These are phyloP conservation scores for Trichoderma asperelloides DNA, from an alignment of 495 filamentous ascomycete genomes.

Conservation along the genomic window DNA sequence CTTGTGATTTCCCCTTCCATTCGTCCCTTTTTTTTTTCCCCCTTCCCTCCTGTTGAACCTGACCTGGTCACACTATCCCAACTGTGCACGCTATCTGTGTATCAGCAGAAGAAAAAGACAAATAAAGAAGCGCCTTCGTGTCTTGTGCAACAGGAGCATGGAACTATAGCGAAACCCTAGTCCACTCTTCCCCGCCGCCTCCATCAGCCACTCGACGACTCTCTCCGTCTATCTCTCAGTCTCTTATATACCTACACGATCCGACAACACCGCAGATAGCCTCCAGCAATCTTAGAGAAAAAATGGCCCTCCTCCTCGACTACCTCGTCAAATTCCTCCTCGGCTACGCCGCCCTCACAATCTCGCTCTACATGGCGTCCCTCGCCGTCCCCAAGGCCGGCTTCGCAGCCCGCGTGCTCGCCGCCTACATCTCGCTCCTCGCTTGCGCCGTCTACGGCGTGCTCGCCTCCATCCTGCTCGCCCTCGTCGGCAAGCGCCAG, in stretches of 20 bases:
- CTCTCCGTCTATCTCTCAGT: neutral
- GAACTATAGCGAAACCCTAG: neutral
- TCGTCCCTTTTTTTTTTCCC: neutral
- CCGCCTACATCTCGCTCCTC: conserved; percentile 58
- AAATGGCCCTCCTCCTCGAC: conserved; percentile 17
- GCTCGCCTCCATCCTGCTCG: conserved; percentile 60
- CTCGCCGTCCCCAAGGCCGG: conserved; percentile 43
- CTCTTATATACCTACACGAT: neutral
- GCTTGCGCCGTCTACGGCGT: conserved; percentile 70
- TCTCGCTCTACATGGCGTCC: conserved; percentile 45
- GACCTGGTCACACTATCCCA: neutral
- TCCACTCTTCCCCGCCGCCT: neutral
- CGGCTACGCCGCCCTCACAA: conserved; percentile 47
- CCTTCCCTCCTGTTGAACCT: neutral
- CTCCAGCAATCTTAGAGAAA: neutral
- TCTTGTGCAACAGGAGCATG: neutral
- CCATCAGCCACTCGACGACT: neutral
- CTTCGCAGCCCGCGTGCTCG: conserved; percentile 65
- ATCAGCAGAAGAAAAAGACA: neutral
- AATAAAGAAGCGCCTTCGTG: neutral
- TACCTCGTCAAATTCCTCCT: conserved; percentile 47
- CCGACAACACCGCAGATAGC: neutral
- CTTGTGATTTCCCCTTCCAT: neutral
- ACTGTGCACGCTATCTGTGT: neutral
- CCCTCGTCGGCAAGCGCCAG: conserved; percentile 59